Evolutionary conservation across 2,329 filamentous ascomycete species (phyloP).

Genomic region (Pyrenochaeta sp.): DNA sequence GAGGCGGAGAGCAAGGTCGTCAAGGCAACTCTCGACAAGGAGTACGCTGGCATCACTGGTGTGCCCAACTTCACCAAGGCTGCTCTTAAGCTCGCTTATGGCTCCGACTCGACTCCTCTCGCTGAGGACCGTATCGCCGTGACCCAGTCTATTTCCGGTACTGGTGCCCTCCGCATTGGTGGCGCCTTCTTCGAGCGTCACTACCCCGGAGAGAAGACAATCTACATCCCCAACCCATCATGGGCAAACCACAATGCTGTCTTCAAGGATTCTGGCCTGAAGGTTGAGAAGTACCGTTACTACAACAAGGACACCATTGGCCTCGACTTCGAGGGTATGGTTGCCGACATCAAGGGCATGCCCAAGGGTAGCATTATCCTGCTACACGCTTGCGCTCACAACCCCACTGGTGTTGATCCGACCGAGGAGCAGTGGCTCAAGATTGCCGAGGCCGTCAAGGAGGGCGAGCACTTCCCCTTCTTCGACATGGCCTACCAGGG

Average conservation of each 20-base stretch:
- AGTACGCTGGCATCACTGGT: constrained; percentile 98
- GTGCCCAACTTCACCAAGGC: constrained; percentile 92
- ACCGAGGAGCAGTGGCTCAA: constrained; percentile 90
- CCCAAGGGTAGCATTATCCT: constrained; percentile 88
- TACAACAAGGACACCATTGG: constrained; percentile 99
- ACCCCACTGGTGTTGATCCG: constrained; percentile 96
- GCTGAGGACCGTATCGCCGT: constrained; percentile 80
- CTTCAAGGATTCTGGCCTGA: constrained; percentile 90
- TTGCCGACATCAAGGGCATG: constrained; percentile 88
- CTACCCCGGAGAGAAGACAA: constrained; percentile 90
- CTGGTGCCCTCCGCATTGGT: constrained; percentile 92
- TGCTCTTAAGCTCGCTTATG: constrained; percentile 90
- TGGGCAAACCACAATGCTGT: constrained; percentile 99
- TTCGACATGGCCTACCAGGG: constrained; percentile 99
- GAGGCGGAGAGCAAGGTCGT: constrained; percentile 89
- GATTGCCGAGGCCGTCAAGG: constrained; percentile 87
- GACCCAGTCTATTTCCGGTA: constrained; percentile 98
- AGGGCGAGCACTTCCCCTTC: constrained; percentile 89
- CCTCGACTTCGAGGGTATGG: constrained; percentile 93
- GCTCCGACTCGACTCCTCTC: constrained; percentile 78
- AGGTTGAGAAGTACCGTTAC: constrained; percentile 96
- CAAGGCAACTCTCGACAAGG: constrained; percentile 83
- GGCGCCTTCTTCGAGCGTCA: constrained; percentile 91
- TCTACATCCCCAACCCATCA: constrained; percentile 95
- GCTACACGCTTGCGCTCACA: constrained; percentile 97